Percentiles rank a stretch among this genome's conserved stretches.
phyloP scores from a whole-genome alignment of 2,329 filamentous ascomycete species.

The Albifimbria verrucaria region DNA sequence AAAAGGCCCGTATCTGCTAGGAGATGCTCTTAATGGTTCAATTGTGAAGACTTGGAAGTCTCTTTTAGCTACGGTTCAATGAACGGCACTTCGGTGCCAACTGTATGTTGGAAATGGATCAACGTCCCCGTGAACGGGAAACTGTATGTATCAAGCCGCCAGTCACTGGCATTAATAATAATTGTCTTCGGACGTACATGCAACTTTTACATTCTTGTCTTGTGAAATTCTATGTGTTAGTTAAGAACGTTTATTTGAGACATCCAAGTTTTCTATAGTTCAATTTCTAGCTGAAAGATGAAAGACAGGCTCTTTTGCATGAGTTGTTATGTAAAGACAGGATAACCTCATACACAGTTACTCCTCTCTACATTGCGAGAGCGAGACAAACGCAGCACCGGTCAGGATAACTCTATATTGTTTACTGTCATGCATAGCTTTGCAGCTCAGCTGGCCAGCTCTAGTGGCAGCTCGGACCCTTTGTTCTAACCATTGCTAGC shows the following conservation, averaged over 20 bases:
- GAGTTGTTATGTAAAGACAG: too few relatives aligned
- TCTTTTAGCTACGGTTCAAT: not conserved
- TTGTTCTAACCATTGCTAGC: too few relatives aligned
- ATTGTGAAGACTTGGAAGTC: slow-evolving; percentile 6
- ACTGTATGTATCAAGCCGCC: not conserved
- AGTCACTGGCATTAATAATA: slow-evolving; percentile 5
- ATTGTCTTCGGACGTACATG: slow-evolving; percentile 7
- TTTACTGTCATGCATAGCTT: too few relatives aligned
- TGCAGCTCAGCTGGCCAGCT: too few relatives aligned
- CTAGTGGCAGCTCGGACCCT: too few relatives aligned
- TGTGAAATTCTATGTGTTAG: not conserved
- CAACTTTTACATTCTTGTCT: not conserved
- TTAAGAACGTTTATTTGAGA: not conserved
- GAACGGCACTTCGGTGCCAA: not conserved
- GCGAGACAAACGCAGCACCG: too few relatives aligned
- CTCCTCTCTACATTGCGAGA: too few relatives aligned
- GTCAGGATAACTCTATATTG: too few relatives aligned
- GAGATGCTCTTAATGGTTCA: slow-evolving; percentile 4
- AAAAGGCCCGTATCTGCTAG: too few relatives aligned
- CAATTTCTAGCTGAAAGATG: too few relatives aligned
- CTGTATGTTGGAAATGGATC: not conserved
- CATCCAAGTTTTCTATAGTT: not conserved
- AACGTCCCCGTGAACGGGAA: not conserved
- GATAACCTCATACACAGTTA: too few relatives aligned
- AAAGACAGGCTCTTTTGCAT: too few relatives aligned